These are phyloP conservation scores for Candida pseudoglaebosa DNA, from an alignment of 805 yeast genomes.

Conservation along the genomic window DNA sequence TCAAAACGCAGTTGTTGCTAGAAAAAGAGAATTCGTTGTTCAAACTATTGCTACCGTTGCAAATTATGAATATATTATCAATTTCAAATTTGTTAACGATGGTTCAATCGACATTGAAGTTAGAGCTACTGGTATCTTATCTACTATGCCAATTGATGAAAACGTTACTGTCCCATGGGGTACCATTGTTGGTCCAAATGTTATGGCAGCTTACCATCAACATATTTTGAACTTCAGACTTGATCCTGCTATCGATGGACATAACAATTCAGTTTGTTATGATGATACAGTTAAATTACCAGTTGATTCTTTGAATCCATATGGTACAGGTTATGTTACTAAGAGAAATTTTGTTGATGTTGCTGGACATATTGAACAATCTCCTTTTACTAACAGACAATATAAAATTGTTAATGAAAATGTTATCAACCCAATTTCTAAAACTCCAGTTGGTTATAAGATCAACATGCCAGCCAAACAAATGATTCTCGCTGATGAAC, in stretches of 20 bases:
- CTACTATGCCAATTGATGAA: conserved; percentile 78
- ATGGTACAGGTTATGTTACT: conserved; percentile 64
- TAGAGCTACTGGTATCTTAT: conserved; percentile 82
- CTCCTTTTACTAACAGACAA: conserved; percentile 71
- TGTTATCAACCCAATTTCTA: conserved; percentile 63
- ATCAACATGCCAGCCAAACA: conserved; percentile 70
- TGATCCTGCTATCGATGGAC: conserved; percentile 81
- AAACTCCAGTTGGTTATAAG: conserved; percentile 74
- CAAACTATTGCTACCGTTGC: conserved; percentile 84
- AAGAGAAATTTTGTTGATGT: conserved; percentile 64
- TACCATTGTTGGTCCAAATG: conserved; percentile 74
- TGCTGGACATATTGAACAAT: conserved; percentile 68
- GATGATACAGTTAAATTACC: conserved; percentile 67
- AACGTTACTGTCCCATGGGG: conserved; percentile 67
- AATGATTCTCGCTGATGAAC: conserved; percentile 63
- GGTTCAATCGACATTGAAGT: conserved; percentile 76
- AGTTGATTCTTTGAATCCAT: conserved; percentile 54
- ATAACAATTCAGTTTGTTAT: conserved; percentile 66
- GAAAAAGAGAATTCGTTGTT: conserved; percentile 74
- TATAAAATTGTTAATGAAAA: conserved; percentile 73
- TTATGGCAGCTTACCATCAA: conserved; percentile 81
- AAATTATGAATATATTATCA: conserved; percentile 75
- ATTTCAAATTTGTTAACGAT: conserved; percentile 69
- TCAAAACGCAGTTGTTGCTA: conserved; percentile 61
- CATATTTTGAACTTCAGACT: conserved; percentile 76